A percentile compares a stretch with the other conserved stretches of the same genome.
These are phyloP conservation scores for Xylariaceae sp. DNA, from an alignment of 2,329 filamentous ascomycete species.

Conservation along the genomic window DNA sequence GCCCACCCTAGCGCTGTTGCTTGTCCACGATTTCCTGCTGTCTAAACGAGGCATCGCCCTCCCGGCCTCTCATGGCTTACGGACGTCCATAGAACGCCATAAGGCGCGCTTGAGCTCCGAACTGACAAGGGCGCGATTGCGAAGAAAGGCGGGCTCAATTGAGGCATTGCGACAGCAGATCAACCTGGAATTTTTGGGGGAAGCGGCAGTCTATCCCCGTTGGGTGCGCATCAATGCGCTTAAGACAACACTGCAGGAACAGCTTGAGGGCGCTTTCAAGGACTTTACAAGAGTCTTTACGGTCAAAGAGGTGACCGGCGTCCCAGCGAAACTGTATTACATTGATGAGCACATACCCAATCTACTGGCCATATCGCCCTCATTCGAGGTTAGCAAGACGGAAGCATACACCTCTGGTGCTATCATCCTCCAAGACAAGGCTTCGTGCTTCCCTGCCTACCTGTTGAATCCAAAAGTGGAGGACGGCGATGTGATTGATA, in stretches of 20 bases:
- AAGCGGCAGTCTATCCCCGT: slow-evolving; percentile 62
- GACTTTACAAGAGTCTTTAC: slow-evolving; percentile 53
- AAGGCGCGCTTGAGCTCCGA: slow-evolving; percentile 78
- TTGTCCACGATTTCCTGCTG: slow-evolving; percentile 82
- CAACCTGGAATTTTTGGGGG: slow-evolving; percentile 45
- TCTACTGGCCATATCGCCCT: slow-evolving; percentile 71
- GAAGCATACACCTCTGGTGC: slow-evolving; percentile 70
- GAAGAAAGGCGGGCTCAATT: slow-evolving; percentile 64
- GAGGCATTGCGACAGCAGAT: slow-evolving; percentile 61
- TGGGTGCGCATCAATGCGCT: slow-evolving; percentile 89
- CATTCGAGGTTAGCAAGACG: slow-evolving; percentile 67
- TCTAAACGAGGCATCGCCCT: slow-evolving; percentile 79
- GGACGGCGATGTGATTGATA: slow-evolving; percentile 80
- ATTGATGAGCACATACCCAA: slow-evolving; percentile 81
- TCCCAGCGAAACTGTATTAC: slow-evolving; percentile 50
- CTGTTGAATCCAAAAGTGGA: slow-evolving; percentile 65
- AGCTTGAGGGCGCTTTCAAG: slow-evolving; percentile 71
- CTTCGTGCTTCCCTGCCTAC: slow-evolving; percentile 93
- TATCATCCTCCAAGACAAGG: slow-evolving; percentile 92
- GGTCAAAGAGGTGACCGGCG: slow-evolving; percentile 51
- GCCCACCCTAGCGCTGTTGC: slow-evolving; percentile 72
- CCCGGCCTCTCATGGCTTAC: slow-evolving; percentile 72
- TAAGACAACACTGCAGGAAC: slow-evolving; percentile 63
- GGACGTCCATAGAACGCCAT: slow-evolving; percentile 71
- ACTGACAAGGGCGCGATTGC: slow-evolving; percentile 73